Base-by-base conservation (phyloP, 148 eudicot genomes). In the Camellia lanceoleosa region DNA sequence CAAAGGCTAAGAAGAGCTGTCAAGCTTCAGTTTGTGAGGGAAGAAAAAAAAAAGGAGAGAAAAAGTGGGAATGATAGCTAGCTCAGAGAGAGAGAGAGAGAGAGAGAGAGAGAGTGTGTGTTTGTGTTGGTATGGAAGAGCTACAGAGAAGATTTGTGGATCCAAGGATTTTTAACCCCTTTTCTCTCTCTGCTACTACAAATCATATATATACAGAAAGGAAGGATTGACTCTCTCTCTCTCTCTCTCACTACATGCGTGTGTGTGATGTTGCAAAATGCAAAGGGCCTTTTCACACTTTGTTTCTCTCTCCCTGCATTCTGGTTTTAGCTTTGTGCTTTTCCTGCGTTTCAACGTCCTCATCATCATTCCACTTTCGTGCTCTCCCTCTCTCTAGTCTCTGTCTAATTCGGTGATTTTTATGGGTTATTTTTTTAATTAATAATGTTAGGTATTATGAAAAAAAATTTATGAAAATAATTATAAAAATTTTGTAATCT, bases 31-130 rank as follows among this genome's bases (percentile, higher is more conserved):
- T 75, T 56, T 1, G 66, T 38, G 59, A n/a, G 61, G 38, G 38
- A 30, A 30, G 38, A 30, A 30, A 44, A 58, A 55, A 18, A 71
- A 74, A 54, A 71, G 30, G 67, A 69, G 7, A 70, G 18, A 59
- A 73, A 81, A 66, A 68, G 52, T 30, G 23, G 74, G 13, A 76
- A 68, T 81, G 68, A 81, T 81, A 41, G 47, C 61, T 20, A 41
- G 47, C 61, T 20, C 20, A 15, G 47, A 65, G 61, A 43, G 51
- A 58, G 52, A 74, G 51, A 74, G 51, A 43, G 55, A 44, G 78
- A 75, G 56, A 49, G 74, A n/a, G n/a, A n/a, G n/a, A n/a, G 74
- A 13, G 61, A 51, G 19, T 30, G 38, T 30, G 38, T 30, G 38
- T 30, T 30, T 30, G 38, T 30, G 38, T 30, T 30, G 0, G 38